Evolutionary conservation across 192 early-diverging fungal genomes (phyloP).

Genomic region (Backusella macrospora): DNA sequence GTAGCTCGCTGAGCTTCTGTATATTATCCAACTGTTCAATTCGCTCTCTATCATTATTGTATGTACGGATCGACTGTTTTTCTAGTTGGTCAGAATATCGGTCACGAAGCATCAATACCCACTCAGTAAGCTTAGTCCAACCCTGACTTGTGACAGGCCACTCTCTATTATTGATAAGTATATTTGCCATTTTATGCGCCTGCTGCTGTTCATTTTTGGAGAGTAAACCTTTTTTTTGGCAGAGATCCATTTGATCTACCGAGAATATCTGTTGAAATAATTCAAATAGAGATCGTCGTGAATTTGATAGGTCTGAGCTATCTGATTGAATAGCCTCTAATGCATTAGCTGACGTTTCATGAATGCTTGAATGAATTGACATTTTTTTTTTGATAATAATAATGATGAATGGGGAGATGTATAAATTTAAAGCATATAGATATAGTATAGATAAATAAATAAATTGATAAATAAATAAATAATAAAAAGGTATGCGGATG

Average conservation of each 20-base stretch:
- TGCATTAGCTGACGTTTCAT: conserved; percentile 1
- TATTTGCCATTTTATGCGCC: conserved; percentile 14
- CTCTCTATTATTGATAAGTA: neutral
- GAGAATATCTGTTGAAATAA: conserved; percentile 21
- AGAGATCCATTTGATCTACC: conserved; percentile 17
- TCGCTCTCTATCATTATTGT: conserved; percentile 2
- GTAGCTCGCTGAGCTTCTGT: neutral
- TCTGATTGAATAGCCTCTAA: neutral
- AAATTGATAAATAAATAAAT: neutral
- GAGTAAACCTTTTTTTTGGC: conserved; percentile 4
- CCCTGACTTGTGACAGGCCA: neutral
- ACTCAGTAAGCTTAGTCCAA: conserved; percentile 12
- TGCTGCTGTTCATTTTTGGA: conserved; percentile 19
- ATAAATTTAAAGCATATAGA: neutral
- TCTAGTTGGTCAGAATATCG: conserved; percentile 18
- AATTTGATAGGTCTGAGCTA: neutral
- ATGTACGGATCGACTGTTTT: neutral
- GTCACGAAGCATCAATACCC: conserved; percentile 20
- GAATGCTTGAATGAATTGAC: conserved; percentile 10
- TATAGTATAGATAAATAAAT: conserved; percentile 3
- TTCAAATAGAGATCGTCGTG: neutral
- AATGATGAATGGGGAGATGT: no score
- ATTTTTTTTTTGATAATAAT: neutral
- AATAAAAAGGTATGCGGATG: neutral
- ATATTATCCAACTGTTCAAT: neutral